A percentile compares a stretch with the other conserved stretches of the same genome.
Conservation (phyloP, 306 rosid species). For the Astragalus glycyphyllos region DNA sequence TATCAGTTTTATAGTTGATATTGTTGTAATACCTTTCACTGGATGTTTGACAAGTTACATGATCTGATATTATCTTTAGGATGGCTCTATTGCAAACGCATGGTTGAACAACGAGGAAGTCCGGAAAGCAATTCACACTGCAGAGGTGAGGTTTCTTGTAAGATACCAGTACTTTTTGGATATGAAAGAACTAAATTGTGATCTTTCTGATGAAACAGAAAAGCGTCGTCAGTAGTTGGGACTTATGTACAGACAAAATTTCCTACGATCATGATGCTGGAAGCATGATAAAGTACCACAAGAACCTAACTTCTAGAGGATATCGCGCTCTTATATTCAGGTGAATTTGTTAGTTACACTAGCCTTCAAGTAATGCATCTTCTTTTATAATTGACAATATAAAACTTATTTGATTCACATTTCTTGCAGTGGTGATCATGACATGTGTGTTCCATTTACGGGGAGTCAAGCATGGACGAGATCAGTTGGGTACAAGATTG, state of each 20-base stretch:
- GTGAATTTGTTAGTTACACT: constrained; percentile 44
- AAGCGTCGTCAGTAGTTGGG: constrained; percentile 66
- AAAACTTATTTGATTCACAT: not conserved
- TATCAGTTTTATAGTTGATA: not conserved
- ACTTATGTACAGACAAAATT: constrained; percentile 62
- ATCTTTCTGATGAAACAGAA: constrained; percentile 48
- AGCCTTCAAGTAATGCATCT: not conserved
- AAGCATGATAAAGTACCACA: constrained; percentile 89
- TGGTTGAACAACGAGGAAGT: constrained; percentile 82
- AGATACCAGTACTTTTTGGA: not conserved
- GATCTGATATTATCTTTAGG: constrained; percentile 50
- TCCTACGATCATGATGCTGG: constrained; percentile 65
- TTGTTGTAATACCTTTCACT: constrained; percentile 9
- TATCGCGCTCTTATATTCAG: constrained; percentile 90
- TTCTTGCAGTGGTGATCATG: constrained; percentile 86
- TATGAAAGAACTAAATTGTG: constrained; percentile 18
- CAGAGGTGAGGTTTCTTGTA: constrained; percentile 53
- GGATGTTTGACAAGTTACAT: constrained; percentile 21
- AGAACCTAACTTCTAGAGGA: constrained; percentile 78
- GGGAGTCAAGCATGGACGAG: constrained; percentile 89
- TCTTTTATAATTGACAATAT: constrained; percentile 3
- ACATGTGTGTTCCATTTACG: constrained; percentile 91
- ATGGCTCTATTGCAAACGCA: constrained; percentile 67
- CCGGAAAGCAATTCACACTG: constrained; percentile 79
- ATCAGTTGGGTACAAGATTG: constrained; percentile 75